Percentiles rank a stretch among this genome's conserved stretches.
These are phyloP conservation scores for Limnomonas spitsbergensis DNA, from an alignment of 139 green algal species.

Conservation along the genomic window DNA sequence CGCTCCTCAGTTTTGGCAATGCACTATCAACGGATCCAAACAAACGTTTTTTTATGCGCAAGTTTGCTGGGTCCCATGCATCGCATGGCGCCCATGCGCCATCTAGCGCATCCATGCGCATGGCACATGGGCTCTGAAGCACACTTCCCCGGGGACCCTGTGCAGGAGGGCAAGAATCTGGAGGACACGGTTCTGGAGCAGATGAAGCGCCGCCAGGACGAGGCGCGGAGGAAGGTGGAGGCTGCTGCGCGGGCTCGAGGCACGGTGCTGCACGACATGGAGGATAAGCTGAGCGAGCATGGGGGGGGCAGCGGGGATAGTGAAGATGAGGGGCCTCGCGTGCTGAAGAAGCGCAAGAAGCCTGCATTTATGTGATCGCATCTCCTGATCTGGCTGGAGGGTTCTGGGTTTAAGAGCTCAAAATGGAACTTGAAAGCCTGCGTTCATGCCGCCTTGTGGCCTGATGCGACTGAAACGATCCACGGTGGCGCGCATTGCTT, in stretches of 20 bases:
- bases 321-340: slow-evolving; percentile 8
- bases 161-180: slow-evolving; percentile 17
- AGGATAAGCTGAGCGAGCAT: background rate
- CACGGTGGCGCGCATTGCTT: too few relatives aligned
- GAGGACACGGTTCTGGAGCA: slow-evolving; percentile 25
- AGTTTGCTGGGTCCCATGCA: background rate
- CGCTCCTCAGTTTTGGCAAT: background rate
- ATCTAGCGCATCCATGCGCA: background rate
- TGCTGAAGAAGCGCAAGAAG: slow-evolving; percentile 11
- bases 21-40: background rate
- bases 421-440: too few relatives aligned
- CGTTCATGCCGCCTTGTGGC: too few relatives aligned
- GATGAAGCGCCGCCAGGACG: slow-evolving; percentile 32
- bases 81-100: background rate
- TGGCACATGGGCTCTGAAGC: background rate
- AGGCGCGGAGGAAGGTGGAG: slow-evolving; percentile 27
- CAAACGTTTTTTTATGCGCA: background rate
- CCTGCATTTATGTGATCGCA: slow-evolving; percentile 13
- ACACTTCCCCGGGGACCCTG: background rate
- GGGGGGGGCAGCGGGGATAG: background rate
- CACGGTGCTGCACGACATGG: background rate
- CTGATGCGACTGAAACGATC: too few relatives aligned
- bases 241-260: background rate
- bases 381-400: too few relatives aligned
- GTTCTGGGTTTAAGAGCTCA: too few relatives aligned